Evolutionary conservation across 306 rosid species (phyloP).

Genomic region (Malus sieversii): DNA sequence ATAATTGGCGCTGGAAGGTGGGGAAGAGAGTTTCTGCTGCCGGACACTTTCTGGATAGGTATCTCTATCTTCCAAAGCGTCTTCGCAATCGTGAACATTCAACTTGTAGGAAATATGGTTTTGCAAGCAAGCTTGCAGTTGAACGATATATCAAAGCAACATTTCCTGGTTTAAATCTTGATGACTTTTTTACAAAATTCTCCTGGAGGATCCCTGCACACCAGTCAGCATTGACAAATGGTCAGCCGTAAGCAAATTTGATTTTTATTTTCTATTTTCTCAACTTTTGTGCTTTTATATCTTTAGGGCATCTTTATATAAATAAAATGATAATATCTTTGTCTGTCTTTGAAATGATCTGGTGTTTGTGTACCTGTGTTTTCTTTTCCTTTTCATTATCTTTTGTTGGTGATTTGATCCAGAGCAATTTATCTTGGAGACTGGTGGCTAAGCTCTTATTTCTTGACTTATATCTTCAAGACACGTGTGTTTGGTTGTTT

Average conservation of each 20-base stretch:
- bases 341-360: not conserved
- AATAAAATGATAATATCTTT: not conserved
- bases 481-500: not conserved
- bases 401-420: not conserved
- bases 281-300: not conserved
- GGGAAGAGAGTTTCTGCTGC: conserved; percentile 47
- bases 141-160: conserved; percentile 43
- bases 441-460: not conserved
- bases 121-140: conserved; percentile 70
- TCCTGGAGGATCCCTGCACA: conserved; percentile 71
- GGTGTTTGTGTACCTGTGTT: not conserved
- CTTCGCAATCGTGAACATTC: conserved; percentile 9
- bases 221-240: conserved; percentile 22
- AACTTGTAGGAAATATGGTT: conserved; percentile 19
- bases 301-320: not conserved
- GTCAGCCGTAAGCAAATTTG: conserved; percentile 21
- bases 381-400: not conserved
- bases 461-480: not conserved
- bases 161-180: conserved; percentile 38
- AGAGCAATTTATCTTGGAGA: not conserved
- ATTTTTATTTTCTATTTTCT: not conserved
- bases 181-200: conserved; percentile 60
- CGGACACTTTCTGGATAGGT: conserved; percentile 68
- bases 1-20: conserved; percentile 73
- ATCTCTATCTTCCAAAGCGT: conserved; percentile 55